Percentiles rank a stretch among this genome's conserved stretches.
These are phyloP conservation scores for Babesia bovis DNA, from an alignment of 169 alveolate genomes.

Conservation along the genomic window DNA sequence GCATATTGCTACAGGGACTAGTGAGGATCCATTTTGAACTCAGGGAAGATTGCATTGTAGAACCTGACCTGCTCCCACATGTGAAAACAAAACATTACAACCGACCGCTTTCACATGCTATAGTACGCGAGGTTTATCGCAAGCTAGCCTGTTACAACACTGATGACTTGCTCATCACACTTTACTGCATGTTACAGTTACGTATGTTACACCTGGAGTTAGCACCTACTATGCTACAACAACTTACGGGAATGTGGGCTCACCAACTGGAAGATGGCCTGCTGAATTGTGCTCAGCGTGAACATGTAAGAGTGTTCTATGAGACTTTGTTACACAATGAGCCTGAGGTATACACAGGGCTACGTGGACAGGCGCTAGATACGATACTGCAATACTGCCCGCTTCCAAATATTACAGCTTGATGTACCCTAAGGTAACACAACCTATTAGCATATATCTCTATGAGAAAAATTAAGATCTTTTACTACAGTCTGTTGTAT, in stretches of 20 bases:
- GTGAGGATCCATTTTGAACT: conserved; percentile 76
- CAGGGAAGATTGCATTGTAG: conserved; percentile 69
- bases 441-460: no score
- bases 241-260: conserved; percentile 54
- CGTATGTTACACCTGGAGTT: conserved; percentile 49
- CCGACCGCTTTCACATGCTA: conserved; percentile 73
- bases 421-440: no score
- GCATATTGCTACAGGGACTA: conserved; percentile 71
- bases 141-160: conserved; percentile 74
- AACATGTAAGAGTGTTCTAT: conserved; percentile 32
- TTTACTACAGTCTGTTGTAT: no score
- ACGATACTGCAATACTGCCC: conserved; percentile 2
- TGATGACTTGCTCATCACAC: conserved; percentile 72
- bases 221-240: conserved; percentile 25
- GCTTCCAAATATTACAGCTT: not conserved
- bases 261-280: conserved; percentile 29
- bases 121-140: conserved; percentile 73
- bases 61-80: conserved; percentile 69
- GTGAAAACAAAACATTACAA: conserved; percentile 59
- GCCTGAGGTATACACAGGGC: not conserved
- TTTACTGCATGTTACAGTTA: conserved; percentile 46
- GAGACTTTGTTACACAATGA: conserved; percentile 15
- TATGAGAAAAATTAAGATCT: no score
- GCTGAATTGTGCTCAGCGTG: conserved; percentile 21
- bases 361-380: conserved; percentile 13